These are phyloP conservation scores for Hypoxylon fragiforme DNA, from an alignment of 495 filamentous ascomycete genomes.

Conservation along the genomic window DNA sequence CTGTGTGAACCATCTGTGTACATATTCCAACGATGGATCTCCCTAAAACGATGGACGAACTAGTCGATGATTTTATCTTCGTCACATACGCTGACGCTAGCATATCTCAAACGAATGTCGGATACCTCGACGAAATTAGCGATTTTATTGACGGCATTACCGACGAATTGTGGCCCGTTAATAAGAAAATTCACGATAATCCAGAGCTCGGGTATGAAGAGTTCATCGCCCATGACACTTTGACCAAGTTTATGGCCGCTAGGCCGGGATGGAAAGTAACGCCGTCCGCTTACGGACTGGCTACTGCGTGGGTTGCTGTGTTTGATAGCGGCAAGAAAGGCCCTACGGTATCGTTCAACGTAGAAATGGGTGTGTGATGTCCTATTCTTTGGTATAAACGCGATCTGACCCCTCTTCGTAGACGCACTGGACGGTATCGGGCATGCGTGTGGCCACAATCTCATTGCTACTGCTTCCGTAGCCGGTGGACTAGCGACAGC, in stretches of 20 bases:
- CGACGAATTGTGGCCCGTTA: conserved; percentile 46
- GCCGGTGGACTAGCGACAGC: conserved; percentile 62
- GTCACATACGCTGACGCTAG: conserved; percentile 30
- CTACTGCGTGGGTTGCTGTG: conserved; percentile 61
- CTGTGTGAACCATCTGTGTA: too few species aligned
- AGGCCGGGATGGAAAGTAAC: conserved; percentile 60
- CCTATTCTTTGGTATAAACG: too few species aligned
- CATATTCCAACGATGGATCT: too few species aligned
- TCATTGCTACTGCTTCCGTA: conserved; percentile 66
- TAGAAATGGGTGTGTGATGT: conserved; percentile 54
- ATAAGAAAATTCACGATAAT: conserved; percentile 61
- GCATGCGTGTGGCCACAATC: conserved; percentile 72
- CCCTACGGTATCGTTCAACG: conserved; percentile 59
- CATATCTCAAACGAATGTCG: conserved; percentile 9
- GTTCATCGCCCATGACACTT: conserved; percentile 58
- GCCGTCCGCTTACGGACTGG: conserved; percentile 55
- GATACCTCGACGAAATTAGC: conserved; percentile 41
- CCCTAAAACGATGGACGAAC: conserved; percentile 25
- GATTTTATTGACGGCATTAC: conserved; percentile 41
- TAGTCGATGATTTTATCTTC: conserved; percentile 34
- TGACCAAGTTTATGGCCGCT: conserved; percentile 58
- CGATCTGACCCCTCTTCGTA: conserved; percentile 19
- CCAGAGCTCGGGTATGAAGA: conserved; percentile 64
- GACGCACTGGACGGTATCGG: conserved; percentile 63
- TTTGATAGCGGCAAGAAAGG: conserved; percentile 53